phyloP scores from a whole-genome alignment of 495 filamentous ascomycete species.

The Hypoxylon lienhwacheense region DNA sequence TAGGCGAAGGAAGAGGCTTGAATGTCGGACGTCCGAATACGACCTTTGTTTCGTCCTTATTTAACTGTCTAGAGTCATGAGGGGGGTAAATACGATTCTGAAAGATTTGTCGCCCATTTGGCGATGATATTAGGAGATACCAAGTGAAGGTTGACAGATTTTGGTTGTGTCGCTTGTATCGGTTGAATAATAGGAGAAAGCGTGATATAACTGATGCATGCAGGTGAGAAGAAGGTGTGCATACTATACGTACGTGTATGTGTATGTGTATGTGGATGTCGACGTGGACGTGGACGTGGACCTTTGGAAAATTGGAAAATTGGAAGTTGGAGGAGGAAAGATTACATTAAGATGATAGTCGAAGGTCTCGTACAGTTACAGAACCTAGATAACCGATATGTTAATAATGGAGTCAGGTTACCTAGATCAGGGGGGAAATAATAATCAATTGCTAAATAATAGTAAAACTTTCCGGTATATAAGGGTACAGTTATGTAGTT shows the following conservation, averaged over 20 bases:
- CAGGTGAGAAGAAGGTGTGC: slow-evolving; percentile 27
- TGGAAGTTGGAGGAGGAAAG: neutral
- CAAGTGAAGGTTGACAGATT: slow-evolving; percentile 5
- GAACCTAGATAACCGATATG: no score
- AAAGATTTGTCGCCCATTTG: slow-evolving; percentile 18
- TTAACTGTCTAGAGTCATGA: slow-evolving; percentile 14
- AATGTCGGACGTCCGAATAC: slow-evolving; percentile 18
- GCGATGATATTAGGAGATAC: neutral
- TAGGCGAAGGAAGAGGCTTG: slow-evolving; percentile 3
- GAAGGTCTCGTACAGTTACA: neutral
- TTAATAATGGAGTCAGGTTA: neutral
- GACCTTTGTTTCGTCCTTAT: slow-evolving; percentile 8
- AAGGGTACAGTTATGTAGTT: no score
- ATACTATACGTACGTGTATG: slow-evolving; percentile 16
- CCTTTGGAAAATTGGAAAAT: no score
- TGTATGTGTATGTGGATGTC: slow-evolving; percentile 3
- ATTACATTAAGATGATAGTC: no score
- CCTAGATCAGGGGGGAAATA: no score
- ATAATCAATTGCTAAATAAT: no score
- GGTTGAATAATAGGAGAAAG: slow-evolving; percentile 4
- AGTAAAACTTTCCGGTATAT: no score
- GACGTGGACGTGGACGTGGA: neutral
- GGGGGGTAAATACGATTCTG: slow-evolving; percentile 8
- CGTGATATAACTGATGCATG: slow-evolving; percentile 12
- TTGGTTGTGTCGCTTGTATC: slow-evolving; percentile 5